Base-by-base conservation (phyloP, 176 grass and related monocot genomes). In the Poa annua region DNA sequence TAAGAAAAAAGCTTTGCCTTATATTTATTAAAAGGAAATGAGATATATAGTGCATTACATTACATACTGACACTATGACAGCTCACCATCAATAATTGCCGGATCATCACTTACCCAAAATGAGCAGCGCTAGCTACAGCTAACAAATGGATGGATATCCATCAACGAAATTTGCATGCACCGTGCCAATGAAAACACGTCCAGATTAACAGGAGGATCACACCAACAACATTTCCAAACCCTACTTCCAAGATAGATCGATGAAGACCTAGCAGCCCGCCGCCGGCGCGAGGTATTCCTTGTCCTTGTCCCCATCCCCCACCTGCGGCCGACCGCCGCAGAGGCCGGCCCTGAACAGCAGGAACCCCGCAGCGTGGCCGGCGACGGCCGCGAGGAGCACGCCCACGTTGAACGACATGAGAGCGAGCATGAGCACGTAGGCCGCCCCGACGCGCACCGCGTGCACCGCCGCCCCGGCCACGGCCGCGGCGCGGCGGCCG, bases 381-480 rank as follows among this genome's bases (percentile, higher is more conserved):
- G 84, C 51, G 17, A 97, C 80, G 21, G 86, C 88, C 1, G 72
- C 88, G 14, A 94, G 80, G 74, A 97, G 45, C 70, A 97, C 86
- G 41, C 92, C 90, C 42, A 71, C 95, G 76, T 97, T 97, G 86
- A 97, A 97, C 2, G 95, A 97, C 95, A 97, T 97, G 90, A 97
- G 63, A 11, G 92, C 95, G 59, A 97, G 88, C 95, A 97, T 97
- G 75, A 94, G 79, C 33, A 97, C 19, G 86, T 97, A 97, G 0
- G 90, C 88, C 8, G 62, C 34, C 8, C 88, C 92, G 56, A 97
- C 71, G 33, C 92, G 84, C 21, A 85, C 5, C 6, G 88, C 88
- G 79, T 98, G 69, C 71, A 90, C 42, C 22, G 70, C 75, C 64
- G 78, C 66, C 75, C 74, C 87, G 0, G 84, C 59, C 1, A 45